Evolutionary conservation across 2,329 filamentous ascomycete species (phyloP).

Genomic region (Colletotrichum kahawae): DNA sequence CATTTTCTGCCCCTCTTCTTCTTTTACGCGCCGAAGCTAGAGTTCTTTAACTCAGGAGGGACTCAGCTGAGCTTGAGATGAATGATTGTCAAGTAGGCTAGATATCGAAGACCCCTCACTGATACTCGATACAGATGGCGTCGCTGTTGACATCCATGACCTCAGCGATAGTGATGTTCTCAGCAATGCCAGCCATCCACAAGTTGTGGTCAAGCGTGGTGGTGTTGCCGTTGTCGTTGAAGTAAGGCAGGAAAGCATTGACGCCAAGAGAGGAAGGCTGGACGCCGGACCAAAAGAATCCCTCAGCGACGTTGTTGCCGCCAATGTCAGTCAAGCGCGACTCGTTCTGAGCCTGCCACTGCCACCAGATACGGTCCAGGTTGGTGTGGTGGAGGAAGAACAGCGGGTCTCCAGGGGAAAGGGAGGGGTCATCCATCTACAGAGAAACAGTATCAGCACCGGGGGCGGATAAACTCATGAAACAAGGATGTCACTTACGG

Average conservation of each 20-base stretch:
- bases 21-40: neutral
- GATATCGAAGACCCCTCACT: neutral
- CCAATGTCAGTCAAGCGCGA: constrained; percentile 8
- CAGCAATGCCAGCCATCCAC: constrained; percentile 1
- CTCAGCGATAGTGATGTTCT: constrained; percentile 12
- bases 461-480: neutral
- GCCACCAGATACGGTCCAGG: constrained; percentile 6
- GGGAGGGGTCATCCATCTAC: constrained; percentile 9
- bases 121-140: constrained; percentile 2
- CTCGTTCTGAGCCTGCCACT: constrained; percentile 17
- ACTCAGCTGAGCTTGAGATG: neutral
- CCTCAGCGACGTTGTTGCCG: constrained; percentile 1
- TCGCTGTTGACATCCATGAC: constrained; percentile 15
- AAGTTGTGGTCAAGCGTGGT: constrained; percentile 5
- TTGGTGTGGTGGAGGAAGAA: constrained; percentile 12
- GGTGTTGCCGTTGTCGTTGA: constrained; percentile 2
- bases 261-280: neutral
- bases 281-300: neutral
- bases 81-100: neutral
- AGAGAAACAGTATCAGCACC: neutral
- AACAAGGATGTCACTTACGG: neutral
- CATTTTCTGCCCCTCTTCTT: neutral
- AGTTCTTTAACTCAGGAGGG: rapidly evolving
- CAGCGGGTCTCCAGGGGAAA: constrained; percentile 9
- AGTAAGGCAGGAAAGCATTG: constrained; percentile 3